Base-by-base conservation (phyloP, 2,329 filamentous ascomycete species). In the Diplodia sapinea region DNA sequence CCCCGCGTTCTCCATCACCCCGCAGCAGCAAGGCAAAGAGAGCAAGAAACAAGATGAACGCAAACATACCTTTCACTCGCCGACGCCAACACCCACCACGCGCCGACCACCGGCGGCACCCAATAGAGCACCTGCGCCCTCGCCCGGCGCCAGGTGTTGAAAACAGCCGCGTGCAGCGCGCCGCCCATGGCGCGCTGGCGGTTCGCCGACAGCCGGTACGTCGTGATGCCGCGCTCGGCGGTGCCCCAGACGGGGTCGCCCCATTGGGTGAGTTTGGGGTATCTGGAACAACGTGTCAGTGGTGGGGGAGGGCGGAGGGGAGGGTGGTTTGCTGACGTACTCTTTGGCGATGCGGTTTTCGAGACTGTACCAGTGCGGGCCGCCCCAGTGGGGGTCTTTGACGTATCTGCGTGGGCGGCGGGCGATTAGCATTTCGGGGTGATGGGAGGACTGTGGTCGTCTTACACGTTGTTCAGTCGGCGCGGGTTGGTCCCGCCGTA, bases 121-220 rank as follows among this genome's bases (percentile, higher is more conserved):
- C 94, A 89, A 87, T 94, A 99, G 73, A 98, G 88, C 73, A 96
- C 88, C 85, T 98, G 95, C 73, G 86, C 81, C 79, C 88, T 89
- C 82, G 90, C 91, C 76, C 95, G 89, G 80, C 95, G 90, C 87
- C 91, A 96, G 74, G 88, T 90, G 88, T 99, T 99, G 90, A 98
- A 98, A 84, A 98, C 82, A 76, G 94, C 94, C 73, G 90, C 91
- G 81, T 94, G 83, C 71, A 86, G 81, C 69, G 90, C 84, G 75
- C 92, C 92, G 71, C 92, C 93, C 73, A 96, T 86, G 70, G 93
- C 91, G 77, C 92, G 89, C 84, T 97, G 94, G 79, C 91, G 90
- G 87, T 99, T 98, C 73, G 90, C 82, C 73, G 92, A 89, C 73
- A 99, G 79, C 72, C 90, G 86, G 83, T 95, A 98, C 76, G 84